Conservation (phyloP, 2,329 filamentous ascomycete genomes). For the Blastomyces gilchristii region DNA sequence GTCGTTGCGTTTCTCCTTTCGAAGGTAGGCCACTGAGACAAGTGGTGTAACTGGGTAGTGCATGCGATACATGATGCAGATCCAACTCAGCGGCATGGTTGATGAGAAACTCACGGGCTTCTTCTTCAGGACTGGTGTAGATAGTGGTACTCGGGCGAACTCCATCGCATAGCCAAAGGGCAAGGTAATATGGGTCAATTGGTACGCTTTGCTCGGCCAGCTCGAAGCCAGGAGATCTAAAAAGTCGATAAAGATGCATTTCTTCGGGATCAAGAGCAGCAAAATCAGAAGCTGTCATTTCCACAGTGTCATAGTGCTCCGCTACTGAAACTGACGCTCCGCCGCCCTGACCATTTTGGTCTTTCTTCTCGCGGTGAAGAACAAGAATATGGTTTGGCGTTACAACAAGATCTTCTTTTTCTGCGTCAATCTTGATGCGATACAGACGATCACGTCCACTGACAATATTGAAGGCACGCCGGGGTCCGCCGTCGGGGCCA, state of each 20-base stretch:
- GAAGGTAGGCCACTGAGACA: background rate
- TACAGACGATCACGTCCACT: conserved; percentile 40
- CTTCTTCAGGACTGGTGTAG: conserved; percentile 9
- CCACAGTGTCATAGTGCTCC: conserved; percentile 33
- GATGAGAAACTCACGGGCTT: conserved; percentile 12
- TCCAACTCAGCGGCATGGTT: conserved; percentile 13
- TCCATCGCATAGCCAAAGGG: conserved; percentile 18
- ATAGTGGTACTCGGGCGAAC: conserved; percentile 4
- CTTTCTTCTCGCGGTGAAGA: conserved; percentile 29
- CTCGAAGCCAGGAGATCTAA: conserved; percentile 28
- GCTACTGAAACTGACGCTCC: conserved; percentile 11
- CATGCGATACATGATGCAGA: conserved; percentile 6
- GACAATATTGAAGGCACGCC: conserved; percentile 43
- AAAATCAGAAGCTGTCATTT: conserved; percentile 40
- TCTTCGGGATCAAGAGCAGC: conserved; percentile 32
- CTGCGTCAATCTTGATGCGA: conserved; percentile 37
- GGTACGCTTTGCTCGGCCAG: conserved; percentile 19
- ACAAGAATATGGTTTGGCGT: conserved; percentile 43
- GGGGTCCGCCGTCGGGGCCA: conserved; percentile 40
- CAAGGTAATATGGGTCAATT: conserved; percentile 16
- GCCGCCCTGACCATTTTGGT: conserved; percentile 7
- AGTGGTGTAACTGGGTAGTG: background rate
- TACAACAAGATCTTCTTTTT: conserved; percentile 41
- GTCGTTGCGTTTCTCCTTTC: background rate
- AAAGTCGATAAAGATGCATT: conserved; percentile 28